Evolutionary conservation across 2,329 filamentous ascomycete genomes (phyloP).

Genomic region (Aureobasidium sp.): DNA sequence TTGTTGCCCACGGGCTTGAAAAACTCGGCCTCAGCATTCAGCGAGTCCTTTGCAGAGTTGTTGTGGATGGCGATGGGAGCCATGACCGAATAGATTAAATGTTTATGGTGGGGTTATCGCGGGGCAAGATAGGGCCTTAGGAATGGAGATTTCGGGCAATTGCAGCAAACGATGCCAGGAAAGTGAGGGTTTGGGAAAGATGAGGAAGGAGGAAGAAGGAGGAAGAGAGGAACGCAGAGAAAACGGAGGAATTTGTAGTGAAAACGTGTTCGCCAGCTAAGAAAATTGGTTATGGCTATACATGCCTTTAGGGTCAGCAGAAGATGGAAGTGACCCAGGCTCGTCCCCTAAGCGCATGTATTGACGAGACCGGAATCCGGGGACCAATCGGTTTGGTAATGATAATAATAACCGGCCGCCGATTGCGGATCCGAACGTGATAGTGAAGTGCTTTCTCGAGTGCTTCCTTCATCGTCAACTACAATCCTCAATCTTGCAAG

Average conservation of each 20-base stretch:
- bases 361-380: background rate
- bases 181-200: background rate
- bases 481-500: no score
- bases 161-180: constrained; percentile 3
- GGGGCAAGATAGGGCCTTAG: constrained; percentile 9
- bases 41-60: constrained; percentile 22
- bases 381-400: constrained; percentile 3
- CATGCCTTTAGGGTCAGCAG: constrained; percentile 1
- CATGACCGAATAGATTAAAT: constrained; percentile 22
- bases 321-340: constrained; percentile 4
- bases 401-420: background rate
- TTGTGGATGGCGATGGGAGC: constrained; percentile 31
- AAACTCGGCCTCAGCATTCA: constrained; percentile 36
- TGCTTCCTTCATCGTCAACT: no score
- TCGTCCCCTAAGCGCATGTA: constrained; percentile 9
- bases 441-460: background rate
- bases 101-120: constrained; percentile 13
- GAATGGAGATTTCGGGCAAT: background rate
- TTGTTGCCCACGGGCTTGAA: constrained; percentile 34
- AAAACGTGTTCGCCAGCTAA: constrained; percentile 12
- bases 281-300: constrained; percentile 5
- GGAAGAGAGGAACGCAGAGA: background rate
- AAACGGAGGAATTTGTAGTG: constrained; percentile 13
- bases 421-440: background rate
- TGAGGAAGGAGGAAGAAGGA: background rate